phyloP scores from a whole-genome alignment of 768 basidiomycete genomes.

The Rhodotorula graminis region DNA sequence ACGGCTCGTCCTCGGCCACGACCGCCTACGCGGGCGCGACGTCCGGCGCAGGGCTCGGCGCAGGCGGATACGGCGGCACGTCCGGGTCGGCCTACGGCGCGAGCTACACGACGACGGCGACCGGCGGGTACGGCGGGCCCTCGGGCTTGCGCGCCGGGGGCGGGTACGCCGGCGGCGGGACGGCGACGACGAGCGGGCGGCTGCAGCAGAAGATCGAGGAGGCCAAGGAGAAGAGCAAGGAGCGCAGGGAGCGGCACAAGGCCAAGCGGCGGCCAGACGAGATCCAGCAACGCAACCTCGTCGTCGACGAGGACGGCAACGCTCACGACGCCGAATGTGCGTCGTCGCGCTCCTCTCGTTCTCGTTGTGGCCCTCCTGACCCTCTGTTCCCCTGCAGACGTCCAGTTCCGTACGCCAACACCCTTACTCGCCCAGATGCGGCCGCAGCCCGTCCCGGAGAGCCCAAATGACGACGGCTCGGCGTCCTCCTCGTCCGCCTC shows the following conservation, averaged over 20 bases:
- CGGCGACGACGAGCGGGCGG: conserved; percentile 8
- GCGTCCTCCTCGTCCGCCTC: conserved; percentile 21
- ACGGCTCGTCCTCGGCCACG: not conserved
- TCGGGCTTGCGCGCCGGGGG: conserved; percentile 3
- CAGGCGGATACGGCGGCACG: not conserved
- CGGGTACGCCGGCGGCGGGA: not conserved
- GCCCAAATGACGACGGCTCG: conserved; percentile 28
- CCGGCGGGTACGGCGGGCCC: not conserved
- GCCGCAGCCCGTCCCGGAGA: conserved; percentile 1
- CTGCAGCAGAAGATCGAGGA: conserved; percentile 30
- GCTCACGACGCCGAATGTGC: conserved; percentile 38
- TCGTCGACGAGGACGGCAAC: conserved; percentile 32
- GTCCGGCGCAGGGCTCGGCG: not conserved
- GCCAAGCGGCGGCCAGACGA: conserved; percentile 26
- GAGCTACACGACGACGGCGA: conserved; percentile 8
- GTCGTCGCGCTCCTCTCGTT: not conserved
- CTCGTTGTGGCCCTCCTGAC: not conserved
- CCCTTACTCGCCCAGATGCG: conserved; percentile 21
- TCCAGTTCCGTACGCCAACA: conserved; percentile 29
- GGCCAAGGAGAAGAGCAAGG: conserved; percentile 32
- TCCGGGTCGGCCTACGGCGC: conserved; percentile 1
- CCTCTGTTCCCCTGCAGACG: conserved; percentile 1
- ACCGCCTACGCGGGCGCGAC: not conserved
- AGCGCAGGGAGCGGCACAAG: conserved; percentile 24
- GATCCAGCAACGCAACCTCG: conserved; percentile 13